Evolutionary conservation across 495 filamentous ascomycete genomes (phyloP).

Genomic region (Penicillium ochrochloron): DNA sequence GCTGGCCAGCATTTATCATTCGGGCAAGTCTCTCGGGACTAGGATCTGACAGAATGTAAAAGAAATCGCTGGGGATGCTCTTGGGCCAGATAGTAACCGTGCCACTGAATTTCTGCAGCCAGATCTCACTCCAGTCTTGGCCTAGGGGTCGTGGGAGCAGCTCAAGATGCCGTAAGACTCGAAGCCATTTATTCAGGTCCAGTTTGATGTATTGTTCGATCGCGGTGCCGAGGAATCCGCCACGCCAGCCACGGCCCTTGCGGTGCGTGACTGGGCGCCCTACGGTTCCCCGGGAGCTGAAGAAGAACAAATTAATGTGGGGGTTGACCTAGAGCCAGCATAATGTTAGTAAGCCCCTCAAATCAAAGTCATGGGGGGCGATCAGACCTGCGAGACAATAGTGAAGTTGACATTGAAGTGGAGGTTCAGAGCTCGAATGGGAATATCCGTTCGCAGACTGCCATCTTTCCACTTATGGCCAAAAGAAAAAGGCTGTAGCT

Average conservation of each 20-base stretch:
- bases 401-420: conserved; percentile 98
- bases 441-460: conserved; percentile 90
- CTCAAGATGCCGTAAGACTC: conserved; percentile 88
- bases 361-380: background rate
- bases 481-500: conserved; percentile 83
- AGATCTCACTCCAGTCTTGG: conserved; percentile 95
- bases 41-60: conserved; percentile 84
- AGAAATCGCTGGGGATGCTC: conserved; percentile 74
- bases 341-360: conserved; percentile 14
- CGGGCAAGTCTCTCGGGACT: conserved; percentile 70
- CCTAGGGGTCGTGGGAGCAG: conserved; percentile 88
- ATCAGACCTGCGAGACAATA: conserved; percentile 77
- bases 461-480: conserved; percentile 99
- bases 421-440: conserved; percentile 87
- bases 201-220: conserved; percentile 93
- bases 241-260: conserved; percentile 91
- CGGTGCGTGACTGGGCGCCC: conserved; percentile 94
- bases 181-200: conserved; percentile 95
- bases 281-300: conserved; percentile 87
- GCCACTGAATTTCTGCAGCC: conserved; percentile 92
- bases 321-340: conserved; percentile 72
- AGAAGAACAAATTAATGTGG: conserved; percentile 98
- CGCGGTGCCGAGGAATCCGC: conserved; percentile 90
- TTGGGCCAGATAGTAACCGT: conserved; percentile 97
- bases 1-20: conserved; percentile 89